A percentile compares a stretch with the other conserved stretches of the same genome.
Conservation (phyloP, 1,139 yeast species). For the Hyphopichia khmerensis region DNA sequence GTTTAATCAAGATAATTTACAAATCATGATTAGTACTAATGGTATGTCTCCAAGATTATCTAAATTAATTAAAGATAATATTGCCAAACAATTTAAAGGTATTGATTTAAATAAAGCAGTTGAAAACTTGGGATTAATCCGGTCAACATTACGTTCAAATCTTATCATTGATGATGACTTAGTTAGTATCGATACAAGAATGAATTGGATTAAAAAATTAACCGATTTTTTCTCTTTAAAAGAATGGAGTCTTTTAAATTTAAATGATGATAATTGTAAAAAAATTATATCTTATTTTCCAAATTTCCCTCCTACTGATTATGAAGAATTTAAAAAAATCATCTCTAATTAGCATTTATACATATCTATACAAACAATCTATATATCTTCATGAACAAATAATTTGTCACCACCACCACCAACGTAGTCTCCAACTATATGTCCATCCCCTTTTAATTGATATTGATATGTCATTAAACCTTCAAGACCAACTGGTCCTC, state of each 20-base stretch:
- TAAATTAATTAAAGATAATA: slow-evolving; percentile 58
- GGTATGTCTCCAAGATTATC: slow-evolving; percentile 82
- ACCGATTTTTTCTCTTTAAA: slow-evolving; percentile 61
- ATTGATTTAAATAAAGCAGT: slow-evolving; percentile 57
- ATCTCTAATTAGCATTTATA: background rate
- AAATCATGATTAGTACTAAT: slow-evolving; percentile 80
- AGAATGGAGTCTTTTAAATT: slow-evolving; percentile 55
- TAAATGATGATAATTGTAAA: slow-evolving; percentile 19
- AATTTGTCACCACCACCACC: slow-evolving; percentile 89
- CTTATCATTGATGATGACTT: slow-evolving; percentile 42
- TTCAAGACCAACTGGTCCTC: slow-evolving; percentile 98
- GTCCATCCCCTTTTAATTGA: slow-evolving; percentile 88
- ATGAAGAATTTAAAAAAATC: slow-evolving; percentile 21
- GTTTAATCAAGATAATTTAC: slow-evolving; percentile 73
- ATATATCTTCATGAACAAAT: slow-evolving; percentile 72
- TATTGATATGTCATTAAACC: slow-evolving; percentile 96
- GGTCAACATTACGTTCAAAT: slow-evolving; percentile 50
- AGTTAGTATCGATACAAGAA: slow-evolving; percentile 56
- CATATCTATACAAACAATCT: slow-evolving; percentile 15
- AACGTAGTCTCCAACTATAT: slow-evolving; percentile 82
- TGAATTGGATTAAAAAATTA: slow-evolving; percentile 69
- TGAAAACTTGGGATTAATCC: slow-evolving; percentile 57
- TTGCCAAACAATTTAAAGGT: slow-evolving; percentile 46
- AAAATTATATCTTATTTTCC: slow-evolving; percentile 38
- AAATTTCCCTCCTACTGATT: slow-evolving; percentile 40